These are phyloP conservation scores for Trichosporon inkin DNA, from an alignment of 1,284 basidiomycete genomes.

Conservation along the genomic window DNA sequence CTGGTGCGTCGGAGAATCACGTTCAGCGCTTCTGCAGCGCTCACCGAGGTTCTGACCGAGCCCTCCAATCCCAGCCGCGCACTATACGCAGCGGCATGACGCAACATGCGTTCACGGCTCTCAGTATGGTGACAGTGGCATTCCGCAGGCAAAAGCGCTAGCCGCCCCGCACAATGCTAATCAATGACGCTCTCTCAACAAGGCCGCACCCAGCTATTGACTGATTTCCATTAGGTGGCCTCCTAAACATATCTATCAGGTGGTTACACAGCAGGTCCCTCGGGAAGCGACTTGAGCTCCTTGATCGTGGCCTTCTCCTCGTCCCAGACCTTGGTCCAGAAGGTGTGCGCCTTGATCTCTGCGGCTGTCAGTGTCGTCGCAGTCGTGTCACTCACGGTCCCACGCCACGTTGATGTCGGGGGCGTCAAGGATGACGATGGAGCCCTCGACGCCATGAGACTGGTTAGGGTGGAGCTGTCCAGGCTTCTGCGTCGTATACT, in stretches of 20 bases:
- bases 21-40: neutral
- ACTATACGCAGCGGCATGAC: too few relatives aligned
- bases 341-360: neutral
- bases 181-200: too few relatives aligned
- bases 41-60: constrained; percentile 6
- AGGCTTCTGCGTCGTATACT: neutral
- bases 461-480: neutral
- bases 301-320: constrained; percentile 6
- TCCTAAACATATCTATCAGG: neutral
- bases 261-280: neutral
- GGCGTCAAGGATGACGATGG: constrained; percentile 1
- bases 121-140: too few relatives aligned
- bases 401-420: constrained; percentile 2
- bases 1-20: neutral
- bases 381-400: neutral
- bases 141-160: too few relatives aligned
- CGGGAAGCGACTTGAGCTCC: constrained; percentile 5
- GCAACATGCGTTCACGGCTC: too few relatives aligned
- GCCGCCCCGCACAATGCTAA: too few relatives aligned
- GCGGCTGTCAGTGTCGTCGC: neutral
- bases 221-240: neutral
- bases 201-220: too few relatives aligned
- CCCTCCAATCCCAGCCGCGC: neutral
- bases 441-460: neutral
- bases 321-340: constrained; percentile 8